A percentile compares a stretch with the other conserved stretches of the same genome.
phyloP scores from a whole-genome alignment of 805 yeast species.

The Metschnikowia lachancei region DNA sequence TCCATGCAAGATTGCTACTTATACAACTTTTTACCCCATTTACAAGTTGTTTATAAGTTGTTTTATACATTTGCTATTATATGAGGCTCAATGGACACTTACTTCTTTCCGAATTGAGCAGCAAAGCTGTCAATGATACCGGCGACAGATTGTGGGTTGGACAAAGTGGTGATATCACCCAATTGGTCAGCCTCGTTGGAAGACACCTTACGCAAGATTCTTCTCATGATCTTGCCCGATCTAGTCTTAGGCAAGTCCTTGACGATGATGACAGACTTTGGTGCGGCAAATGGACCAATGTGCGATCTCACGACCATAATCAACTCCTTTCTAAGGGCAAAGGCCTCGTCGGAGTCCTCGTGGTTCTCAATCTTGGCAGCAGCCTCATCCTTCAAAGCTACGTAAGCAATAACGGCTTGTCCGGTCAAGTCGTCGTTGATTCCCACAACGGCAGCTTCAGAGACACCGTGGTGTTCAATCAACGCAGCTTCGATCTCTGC shows the following conservation, averaged over 20 bases:
- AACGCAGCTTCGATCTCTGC: conserved; percentile 86
- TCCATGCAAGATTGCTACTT: no score
- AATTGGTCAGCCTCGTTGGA: conserved; percentile 77
- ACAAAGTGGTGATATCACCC: conserved; percentile 75
- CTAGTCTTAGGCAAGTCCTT: conserved; percentile 82
- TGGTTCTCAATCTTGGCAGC: conserved; percentile 27
- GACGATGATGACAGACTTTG: conserved; percentile 68
- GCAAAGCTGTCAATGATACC: conserved; percentile 52
- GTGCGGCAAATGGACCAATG: conserved; percentile 86
- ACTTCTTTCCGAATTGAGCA: conserved; percentile 43
- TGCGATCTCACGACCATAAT: conserved; percentile 70
- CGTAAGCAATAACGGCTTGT: conserved; percentile 81
- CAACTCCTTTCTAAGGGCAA: conserved; percentile 58
- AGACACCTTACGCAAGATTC: conserved; percentile 73
- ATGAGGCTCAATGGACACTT: conserved; percentile 6
- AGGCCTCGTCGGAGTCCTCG: conserved; percentile 44
- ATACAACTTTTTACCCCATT: neutral
- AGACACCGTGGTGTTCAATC: conserved; percentile 65
- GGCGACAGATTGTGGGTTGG: conserved; percentile 71
- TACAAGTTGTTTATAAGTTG: neutral
- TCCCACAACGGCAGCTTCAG: conserved; percentile 84
- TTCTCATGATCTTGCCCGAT: conserved; percentile 85
- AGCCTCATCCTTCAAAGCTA: conserved; percentile 59
- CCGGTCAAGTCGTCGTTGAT: conserved; percentile 82
- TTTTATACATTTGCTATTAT: neutral